Base-by-base conservation (phyloP, 208 protist genomes). In the Vickermania spadyakhi region DNA sequence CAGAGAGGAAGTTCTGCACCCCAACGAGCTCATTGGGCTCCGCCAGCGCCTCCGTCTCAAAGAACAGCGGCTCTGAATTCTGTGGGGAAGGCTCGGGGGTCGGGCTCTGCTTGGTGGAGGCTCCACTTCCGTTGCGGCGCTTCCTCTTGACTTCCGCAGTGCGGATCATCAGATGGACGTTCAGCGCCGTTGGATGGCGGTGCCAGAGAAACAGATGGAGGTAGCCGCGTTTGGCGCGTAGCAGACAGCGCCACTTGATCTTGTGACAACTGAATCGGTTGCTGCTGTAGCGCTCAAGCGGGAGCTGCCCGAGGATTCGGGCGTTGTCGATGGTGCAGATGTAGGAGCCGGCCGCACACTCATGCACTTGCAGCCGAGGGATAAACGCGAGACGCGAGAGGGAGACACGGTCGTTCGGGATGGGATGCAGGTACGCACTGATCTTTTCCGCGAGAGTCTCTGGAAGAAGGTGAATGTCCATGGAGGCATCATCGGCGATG, bases 191-290 rank as follows among this genome's bases (percentile, higher is more conserved):
- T 4, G 56, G 51, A 68, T 83, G 62, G 59, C 81, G 81, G 71
- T 93, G 86, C 79, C 79, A 89, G 31, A 93, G 58, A 2, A 63
- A 63, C 36, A 93, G 74, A 52, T 63, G 78, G 25, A 89, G 51
- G 14, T 72, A 60, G 25, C 69, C 58, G 25, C 41, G 31, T 11
- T 81, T 72, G 41, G 63, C 73, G 28, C 61, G 49, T 21, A 89
- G 52, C 23, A 79, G 31, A 3, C 79, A 81, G 31, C 82, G 77
- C 75, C 80, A 89, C 62, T 72, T 79, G 28, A 93, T 79, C 67
- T 87, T 86, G 58, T 69, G 80, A 68, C 75, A 89, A 60, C 68
- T 86, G 66, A 93, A 93, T 22, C 79, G 79, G 65, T 93, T 93
- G 65, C 81, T 88, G 59, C 82, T 52, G 26, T 84, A 60, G 18